Conservation (phyloP, 2,329 filamentous ascomycete species). For the Aspergillus pseudoglaucus region DNA sequence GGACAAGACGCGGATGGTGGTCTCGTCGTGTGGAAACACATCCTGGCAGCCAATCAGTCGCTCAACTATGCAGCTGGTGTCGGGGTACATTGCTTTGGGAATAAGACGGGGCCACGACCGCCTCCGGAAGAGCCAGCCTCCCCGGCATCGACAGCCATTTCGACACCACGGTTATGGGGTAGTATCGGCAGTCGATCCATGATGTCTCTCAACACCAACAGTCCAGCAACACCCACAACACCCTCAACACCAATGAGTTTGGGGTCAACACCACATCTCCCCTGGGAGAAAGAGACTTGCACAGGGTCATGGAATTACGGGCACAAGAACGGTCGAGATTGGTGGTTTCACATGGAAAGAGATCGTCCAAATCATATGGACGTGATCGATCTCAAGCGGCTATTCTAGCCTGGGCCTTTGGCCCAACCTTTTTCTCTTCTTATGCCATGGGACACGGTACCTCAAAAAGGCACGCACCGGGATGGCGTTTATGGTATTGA, state of each 20-base stretch:
- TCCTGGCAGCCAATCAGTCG: slow-evolving; percentile 36
- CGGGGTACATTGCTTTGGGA: slow-evolving; percentile 27
- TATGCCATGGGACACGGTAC: slow-evolving; percentile 2
- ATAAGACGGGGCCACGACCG: slow-evolving; percentile 15
- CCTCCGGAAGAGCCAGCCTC: slow-evolving; percentile 25
- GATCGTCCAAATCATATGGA: slow-evolving; percentile 31
- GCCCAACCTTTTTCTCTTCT: background rate
- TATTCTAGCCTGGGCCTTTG: slow-evolving; percentile 21
- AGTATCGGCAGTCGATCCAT: slow-evolving; percentile 27
- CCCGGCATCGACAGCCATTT: slow-evolving; percentile 22
- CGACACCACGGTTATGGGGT: slow-evolving; percentile 31
- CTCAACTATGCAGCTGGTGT: slow-evolving; percentile 30
- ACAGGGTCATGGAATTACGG: slow-evolving; percentile 39
- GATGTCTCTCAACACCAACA: slow-evolving; percentile 13
- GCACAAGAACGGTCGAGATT: slow-evolving; percentile 35
- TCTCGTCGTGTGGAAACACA: slow-evolving; percentile 39
- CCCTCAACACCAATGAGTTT: slow-evolving; percentile 26
- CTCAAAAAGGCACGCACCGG: slow-evolving; percentile 1
- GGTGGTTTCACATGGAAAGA: slow-evolving; percentile 41
- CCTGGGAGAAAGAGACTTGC: slow-evolving; percentile 38
- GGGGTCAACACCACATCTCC: slow-evolving; percentile 21
- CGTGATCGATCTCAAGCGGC: slow-evolving; percentile 25
- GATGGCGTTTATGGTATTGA: slow-evolving; percentile 2
- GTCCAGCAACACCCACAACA: slow-evolving; percentile 24
- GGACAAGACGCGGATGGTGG: slow-evolving; percentile 40